Evolutionary conservation across 1,139 yeast genomes (phyloP).

Genomic region (Candida sanyaensis): DNA sequence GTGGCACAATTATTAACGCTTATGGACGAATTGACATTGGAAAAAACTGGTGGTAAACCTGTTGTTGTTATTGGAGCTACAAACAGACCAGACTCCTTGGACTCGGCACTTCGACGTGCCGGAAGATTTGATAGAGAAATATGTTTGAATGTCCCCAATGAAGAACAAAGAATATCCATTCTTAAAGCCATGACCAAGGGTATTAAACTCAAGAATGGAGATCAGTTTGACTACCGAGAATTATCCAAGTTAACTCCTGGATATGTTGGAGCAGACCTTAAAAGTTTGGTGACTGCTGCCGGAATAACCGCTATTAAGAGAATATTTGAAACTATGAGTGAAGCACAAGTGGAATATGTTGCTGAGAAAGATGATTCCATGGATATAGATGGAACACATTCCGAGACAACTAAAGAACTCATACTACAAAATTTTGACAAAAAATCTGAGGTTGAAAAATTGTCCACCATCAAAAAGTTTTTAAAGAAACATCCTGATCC

Average conservation of each 20-base stretch:
- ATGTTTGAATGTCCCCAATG: constrained; percentile 86
- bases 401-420: constrained; percentile 3
- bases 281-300: constrained; percentile 92
- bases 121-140: constrained; percentile 53
- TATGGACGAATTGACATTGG: constrained; percentile 78
- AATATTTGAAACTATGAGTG: constrained; percentile 61
- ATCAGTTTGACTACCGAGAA: constrained; percentile 61
- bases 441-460: constrained; percentile 39
- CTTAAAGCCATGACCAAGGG: constrained; percentile 69
- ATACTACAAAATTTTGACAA: constrained; percentile 24
- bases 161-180: constrained; percentile 75
- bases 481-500: constrained; percentile 77
- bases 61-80: constrained; percentile 61
- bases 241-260: constrained; percentile 96
- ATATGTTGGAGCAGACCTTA: constrained; percentile 95
- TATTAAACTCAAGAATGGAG: constrained; percentile 64
- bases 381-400: constrained; percentile 41
- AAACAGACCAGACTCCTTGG: constrained; percentile 50
- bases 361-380: constrained; percentile 25
- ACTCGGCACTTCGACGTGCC: constrained; percentile 50
- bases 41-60: constrained; percentile 88
- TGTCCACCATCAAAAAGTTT: constrained; percentile 74
- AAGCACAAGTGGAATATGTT: constrained; percentile 28
- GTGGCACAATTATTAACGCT: constrained; percentile 94
- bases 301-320: constrained; percentile 94